A percentile compares a stretch with the other conserved stretches of the same genome.
phyloP scores from a whole-genome alignment of 768 basidiomycete species.

The Mycena sanguinolenta region DNA sequence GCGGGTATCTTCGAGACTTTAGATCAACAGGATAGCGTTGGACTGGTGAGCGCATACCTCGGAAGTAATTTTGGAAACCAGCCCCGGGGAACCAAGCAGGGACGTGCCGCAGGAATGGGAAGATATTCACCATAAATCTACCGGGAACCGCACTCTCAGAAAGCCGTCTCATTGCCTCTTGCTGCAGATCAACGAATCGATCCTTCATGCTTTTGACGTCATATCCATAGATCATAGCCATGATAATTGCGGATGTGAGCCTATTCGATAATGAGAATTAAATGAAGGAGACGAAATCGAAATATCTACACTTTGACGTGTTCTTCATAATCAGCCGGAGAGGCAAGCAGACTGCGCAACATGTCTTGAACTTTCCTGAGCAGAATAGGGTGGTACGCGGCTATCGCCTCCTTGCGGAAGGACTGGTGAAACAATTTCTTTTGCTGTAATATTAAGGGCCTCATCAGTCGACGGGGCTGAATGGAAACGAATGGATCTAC shows the following conservation, averaged over 20 bases:
- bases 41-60: background rate
- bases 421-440: slow-evolving; percentile 45
- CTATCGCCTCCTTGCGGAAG: slow-evolving; percentile 40
- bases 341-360: slow-evolving; percentile 31
- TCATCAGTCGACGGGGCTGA: background rate
- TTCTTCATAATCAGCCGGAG: slow-evolving; percentile 32
- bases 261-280: background rate
- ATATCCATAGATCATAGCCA: slow-evolving; percentile 42
- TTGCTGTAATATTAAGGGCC: slow-evolving; percentile 37
- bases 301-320: slow-evolving; percentile 22
- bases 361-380: slow-evolving; percentile 39
- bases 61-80: background rate
- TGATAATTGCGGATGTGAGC: background rate
- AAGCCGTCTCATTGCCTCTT: slow-evolving; percentile 29
- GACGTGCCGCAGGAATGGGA: slow-evolving; percentile 48
- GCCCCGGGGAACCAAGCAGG: slow-evolving; percentile 40
- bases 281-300: background rate
- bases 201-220: slow-evolving; percentile 42
- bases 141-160: slow-evolving; percentile 39
- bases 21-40: background rate
- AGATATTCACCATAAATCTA: slow-evolving; percentile 41
- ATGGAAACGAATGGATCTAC: background rate
- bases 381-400: slow-evolving; percentile 40
- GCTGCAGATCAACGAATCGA: slow-evolving; percentile 39
- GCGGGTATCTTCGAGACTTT: background rate